These are phyloP conservation scores for Cryomyces antarcticus DNA, from an alignment of 495 filamentous ascomycete species.

Conservation along the genomic window DNA sequence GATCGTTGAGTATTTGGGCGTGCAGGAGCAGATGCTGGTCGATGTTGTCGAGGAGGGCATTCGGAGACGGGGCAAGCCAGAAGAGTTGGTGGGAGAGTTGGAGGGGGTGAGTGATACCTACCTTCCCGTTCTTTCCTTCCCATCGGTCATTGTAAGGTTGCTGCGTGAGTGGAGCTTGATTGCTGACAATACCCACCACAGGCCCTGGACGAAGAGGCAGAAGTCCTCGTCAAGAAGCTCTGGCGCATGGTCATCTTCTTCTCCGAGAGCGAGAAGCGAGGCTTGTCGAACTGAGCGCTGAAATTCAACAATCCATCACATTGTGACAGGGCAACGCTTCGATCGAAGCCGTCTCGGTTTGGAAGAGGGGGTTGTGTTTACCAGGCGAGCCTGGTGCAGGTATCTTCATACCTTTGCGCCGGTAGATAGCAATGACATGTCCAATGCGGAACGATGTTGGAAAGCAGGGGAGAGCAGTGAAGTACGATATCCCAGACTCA, in stretches of 20 bases:
- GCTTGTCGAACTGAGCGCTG: not conserved
- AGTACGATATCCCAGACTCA: too few species aligned
- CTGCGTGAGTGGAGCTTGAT: constrained; percentile 14
- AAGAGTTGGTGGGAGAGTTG: constrained; percentile 65
- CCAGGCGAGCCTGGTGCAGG: too few species aligned
- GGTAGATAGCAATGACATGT: too few species aligned
- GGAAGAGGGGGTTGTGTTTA: too few species aligned
- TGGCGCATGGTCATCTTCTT: constrained; percentile 99
- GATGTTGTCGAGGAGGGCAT: constrained; percentile 83
- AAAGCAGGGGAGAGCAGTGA: too few species aligned
- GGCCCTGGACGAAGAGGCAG: constrained; percentile 88
- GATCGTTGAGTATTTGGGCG: constrained; percentile 85
- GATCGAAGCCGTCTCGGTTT: too few species aligned
- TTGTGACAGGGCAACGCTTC: too few species aligned
- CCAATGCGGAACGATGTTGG: too few species aligned
- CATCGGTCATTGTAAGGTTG: not conserved
- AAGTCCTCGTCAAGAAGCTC: constrained; percentile 83
- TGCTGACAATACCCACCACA: constrained; percentile 13
- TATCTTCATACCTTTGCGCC: too few species aligned
- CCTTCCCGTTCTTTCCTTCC: not conserved
- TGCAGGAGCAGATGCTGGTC: constrained; percentile 90
- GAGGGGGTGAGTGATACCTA: constrained; percentile 44
- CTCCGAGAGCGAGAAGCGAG: constrained; percentile 33
- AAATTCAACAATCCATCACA: too few species aligned
- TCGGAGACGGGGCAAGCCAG: constrained; percentile 51